These are phyloP conservation scores for Sarocladiaceae sp. DNA, from an alignment of 2,329 filamentous ascomycete genomes.

Conservation along the genomic window DNA sequence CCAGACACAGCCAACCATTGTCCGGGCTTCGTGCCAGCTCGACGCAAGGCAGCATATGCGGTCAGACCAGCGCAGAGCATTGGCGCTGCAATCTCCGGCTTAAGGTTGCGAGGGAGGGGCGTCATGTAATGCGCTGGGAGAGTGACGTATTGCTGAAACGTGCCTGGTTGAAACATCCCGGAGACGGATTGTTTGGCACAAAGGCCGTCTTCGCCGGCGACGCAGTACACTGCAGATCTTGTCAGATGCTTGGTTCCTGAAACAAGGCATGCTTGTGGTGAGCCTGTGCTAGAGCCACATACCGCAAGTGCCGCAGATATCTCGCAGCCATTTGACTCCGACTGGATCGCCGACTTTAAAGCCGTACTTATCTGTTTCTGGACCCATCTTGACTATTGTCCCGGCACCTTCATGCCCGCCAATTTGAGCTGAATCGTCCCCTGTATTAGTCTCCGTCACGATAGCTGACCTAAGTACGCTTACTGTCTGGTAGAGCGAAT, in stretches of 20 bases:
- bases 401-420: constrained; percentile 69
- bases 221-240: background rate
- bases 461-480: background rate
- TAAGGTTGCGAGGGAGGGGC: constrained; percentile 15
- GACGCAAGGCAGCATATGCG: background rate
- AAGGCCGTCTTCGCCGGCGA: constrained; percentile 4
- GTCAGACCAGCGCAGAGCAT: background rate
- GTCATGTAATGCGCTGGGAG: constrained; percentile 34
- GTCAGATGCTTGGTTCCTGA: background rate
- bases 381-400: constrained; percentile 60
- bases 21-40: background rate
- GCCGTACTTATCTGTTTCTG: constrained; percentile 49
- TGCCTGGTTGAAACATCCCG: constrained; percentile 19
- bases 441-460: background rate
- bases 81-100: background rate
- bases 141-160: constrained; percentile 19
- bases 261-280: background rate
- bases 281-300: too few species aligned
- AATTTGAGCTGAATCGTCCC: constrained; percentile 23
- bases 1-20: background rate
- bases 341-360: constrained; percentile 65
- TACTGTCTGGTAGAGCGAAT: background rate
- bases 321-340: constrained; percentile 65
- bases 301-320: constrained; percentile 48
- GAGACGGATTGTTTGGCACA: constrained; percentile 15